phyloP scores from a whole-genome alignment of 805 yeast genomes.

The Candida golubevii region DNA sequence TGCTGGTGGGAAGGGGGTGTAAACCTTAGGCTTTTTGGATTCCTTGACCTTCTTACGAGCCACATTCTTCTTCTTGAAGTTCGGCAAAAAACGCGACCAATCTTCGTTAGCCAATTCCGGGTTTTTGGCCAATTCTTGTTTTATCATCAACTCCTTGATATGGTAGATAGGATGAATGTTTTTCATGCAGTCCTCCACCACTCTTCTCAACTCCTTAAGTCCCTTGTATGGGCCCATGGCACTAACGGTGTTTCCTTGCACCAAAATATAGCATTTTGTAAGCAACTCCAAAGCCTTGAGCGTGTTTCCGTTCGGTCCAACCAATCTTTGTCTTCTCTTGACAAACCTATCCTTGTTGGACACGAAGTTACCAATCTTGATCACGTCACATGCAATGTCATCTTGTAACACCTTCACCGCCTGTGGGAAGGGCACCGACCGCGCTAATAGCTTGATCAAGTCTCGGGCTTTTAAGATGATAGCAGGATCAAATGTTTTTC shows the following conservation, averaged over 20 bases:
- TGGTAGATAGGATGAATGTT: conserved; percentile 97
- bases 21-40: conserved; percentile 57
- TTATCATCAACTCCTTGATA: conserved; percentile 95
- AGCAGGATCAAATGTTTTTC: conserved; percentile 94
- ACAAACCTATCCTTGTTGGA: conserved; percentile 89
- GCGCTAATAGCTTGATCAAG: conserved; percentile 83
- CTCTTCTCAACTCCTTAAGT: conserved; percentile 83
- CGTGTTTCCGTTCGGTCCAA: conserved; percentile 97
- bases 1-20: conserved; percentile 99
- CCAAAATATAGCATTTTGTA: conserved; percentile 93
- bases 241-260: conserved; percentile 95
- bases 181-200: conserved; percentile 96
- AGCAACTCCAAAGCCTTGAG: conserved; percentile 90
- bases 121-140: conserved; percentile 88
- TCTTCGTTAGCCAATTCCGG: conserved; percentile 95
- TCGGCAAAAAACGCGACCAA: conserved; percentile 95
- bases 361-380: conserved; percentile 88
- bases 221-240: conserved; percentile 97
- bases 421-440: conserved; percentile 96
- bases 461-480: conserved; percentile 92
- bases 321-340: conserved; percentile 91
- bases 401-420: conserved; percentile 89
- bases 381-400: conserved; percentile 92
- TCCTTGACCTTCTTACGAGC: conserved; percentile 81
- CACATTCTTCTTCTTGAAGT: conserved; percentile 93